Evolutionary conservation across 148 eudicot species (phyloP).

Genomic region (Chenopodium berlandieri): DNA sequence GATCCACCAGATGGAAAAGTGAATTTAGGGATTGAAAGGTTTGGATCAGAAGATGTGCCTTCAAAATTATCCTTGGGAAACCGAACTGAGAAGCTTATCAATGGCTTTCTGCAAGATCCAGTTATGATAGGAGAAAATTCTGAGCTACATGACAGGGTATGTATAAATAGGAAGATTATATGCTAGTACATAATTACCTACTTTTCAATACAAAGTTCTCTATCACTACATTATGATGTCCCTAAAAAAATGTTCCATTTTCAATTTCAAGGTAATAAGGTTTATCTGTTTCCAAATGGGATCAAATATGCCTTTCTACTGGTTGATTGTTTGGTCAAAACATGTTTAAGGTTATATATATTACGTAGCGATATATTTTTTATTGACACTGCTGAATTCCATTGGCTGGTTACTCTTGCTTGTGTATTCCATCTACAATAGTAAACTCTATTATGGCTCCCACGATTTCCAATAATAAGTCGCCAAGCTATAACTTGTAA

Average conservation of each 20-base stretch:
- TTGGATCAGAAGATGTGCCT: conserved; percentile 38
- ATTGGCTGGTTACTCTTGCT: neutral
- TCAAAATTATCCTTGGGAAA: conserved; percentile 39
- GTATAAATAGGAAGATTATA: neutral
- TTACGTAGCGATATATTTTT: neutral
- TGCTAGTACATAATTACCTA: neutral
- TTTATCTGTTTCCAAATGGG: neutral
- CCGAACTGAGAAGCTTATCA: conserved; percentile 58
- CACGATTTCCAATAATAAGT: too few relatives aligned
- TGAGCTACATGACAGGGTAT: conserved; percentile 42
- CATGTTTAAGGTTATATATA: too few relatives aligned
- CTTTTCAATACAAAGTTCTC: neutral
- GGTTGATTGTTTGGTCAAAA: neutral
- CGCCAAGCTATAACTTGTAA: neutral
- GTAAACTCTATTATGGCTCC: too few relatives aligned
- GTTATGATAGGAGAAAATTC: conserved; percentile 42
- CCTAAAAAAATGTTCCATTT: neutral
- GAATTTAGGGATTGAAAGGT: conserved; percentile 25
- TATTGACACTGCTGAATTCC: neutral
- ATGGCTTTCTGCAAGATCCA: conserved; percentile 64
- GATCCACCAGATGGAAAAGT: conserved; percentile 29
- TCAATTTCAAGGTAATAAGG: neutral
- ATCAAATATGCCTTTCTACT: neutral
- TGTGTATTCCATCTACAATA: neutral
- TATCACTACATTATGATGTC: neutral